Conservation (phyloP, 2,329 filamentous ascomycete genomes). For the Arthrinium puccinioides region DNA sequence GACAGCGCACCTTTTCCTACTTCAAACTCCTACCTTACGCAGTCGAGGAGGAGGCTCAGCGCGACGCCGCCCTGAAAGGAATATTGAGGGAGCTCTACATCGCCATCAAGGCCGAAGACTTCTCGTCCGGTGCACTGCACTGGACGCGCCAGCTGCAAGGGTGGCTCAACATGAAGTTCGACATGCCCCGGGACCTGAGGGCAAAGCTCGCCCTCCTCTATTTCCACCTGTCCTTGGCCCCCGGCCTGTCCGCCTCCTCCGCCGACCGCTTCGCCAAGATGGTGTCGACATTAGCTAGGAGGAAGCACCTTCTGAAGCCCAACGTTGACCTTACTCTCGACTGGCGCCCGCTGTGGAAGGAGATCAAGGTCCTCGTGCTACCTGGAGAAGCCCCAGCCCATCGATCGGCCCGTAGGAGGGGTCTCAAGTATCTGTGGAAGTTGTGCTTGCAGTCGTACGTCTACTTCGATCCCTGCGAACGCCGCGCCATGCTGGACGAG, state of each 20-base stretch:
- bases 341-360: slow-evolving; percentile 88
- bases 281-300: slow-evolving; percentile 89
- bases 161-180: slow-evolving; percentile 96
- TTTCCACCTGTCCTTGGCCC: slow-evolving; percentile 87
- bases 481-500: slow-evolving; percentile 74
- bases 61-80: slow-evolving; percentile 72
- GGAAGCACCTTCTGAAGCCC: slow-evolving; percentile 91
- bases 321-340: slow-evolving; percentile 85
- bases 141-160: slow-evolving; percentile 95
- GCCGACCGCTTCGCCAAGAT: slow-evolving; percentile 92
- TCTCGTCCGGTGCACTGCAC: slow-evolving; percentile 85
- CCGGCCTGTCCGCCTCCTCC: slow-evolving; percentile 74
- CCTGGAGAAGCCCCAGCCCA: slow-evolving; percentile 72
- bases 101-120: slow-evolving; percentile 85
- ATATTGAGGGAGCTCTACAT: slow-evolving; percentile 94
- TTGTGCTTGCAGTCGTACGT: slow-evolving; percentile 83
- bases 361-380: slow-evolving; percentile 83
- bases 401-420: slow-evolving; percentile 46
- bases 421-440: slow-evolving; percentile 67
- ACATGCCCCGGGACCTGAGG: slow-evolving; percentile 78
- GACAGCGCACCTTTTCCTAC: slow-evolving; percentile 90
- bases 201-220: slow-evolving; percentile 83
- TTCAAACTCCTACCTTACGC: slow-evolving; percentile 83
- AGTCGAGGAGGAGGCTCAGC: slow-evolving; percentile 71
- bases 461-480: slow-evolving; percentile 86